Conservation (phyloP, 345 rosid genomes). For the Populus davidiana region DNA sequence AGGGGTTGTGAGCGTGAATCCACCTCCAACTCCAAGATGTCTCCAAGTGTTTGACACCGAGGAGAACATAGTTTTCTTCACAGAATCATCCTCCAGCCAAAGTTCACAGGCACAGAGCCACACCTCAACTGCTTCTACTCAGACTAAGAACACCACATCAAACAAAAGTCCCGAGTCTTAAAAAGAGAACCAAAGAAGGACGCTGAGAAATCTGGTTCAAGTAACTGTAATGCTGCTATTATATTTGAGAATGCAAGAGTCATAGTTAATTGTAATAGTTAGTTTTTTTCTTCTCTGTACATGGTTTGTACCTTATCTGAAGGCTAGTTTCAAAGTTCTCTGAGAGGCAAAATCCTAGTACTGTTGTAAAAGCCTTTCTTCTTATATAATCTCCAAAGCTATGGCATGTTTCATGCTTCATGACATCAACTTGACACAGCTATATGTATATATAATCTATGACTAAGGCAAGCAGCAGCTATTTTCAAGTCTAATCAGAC, state of each 20-base stretch:
- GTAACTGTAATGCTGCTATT: too few relatives aligned
- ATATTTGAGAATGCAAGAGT: neutral
- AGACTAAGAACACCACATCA: constrained; percentile 27
- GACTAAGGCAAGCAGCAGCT: neutral
- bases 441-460: neutral
- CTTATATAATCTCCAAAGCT: neutral
- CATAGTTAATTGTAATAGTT: neutral
- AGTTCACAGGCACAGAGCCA: constrained; percentile 32
- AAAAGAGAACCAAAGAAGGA: neutral
- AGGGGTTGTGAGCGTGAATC: constrained; percentile 54
- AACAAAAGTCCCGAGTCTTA: constrained; percentile 13
- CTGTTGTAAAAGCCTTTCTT: neutral
- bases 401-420: neutral
- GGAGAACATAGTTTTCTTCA: constrained; percentile 45
- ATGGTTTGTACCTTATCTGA: neutral
- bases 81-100: constrained; percentile 42
- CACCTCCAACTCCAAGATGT: constrained; percentile 59
- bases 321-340: neutral
- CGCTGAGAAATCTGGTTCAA: neutral
- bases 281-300: neutral
- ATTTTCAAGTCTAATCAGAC: neutral
- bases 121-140: constrained; percentile 28
- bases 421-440: neutral
- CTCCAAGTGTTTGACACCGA: constrained; percentile 43
- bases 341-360: neutral